Percentiles rank a stretch among this genome's conserved stretches.
These are phyloP conservation scores for Hirsutella thompsonii DNA, from an alignment of 2,329 filamentous ascomycete genomes.

Conservation along the genomic window DNA sequence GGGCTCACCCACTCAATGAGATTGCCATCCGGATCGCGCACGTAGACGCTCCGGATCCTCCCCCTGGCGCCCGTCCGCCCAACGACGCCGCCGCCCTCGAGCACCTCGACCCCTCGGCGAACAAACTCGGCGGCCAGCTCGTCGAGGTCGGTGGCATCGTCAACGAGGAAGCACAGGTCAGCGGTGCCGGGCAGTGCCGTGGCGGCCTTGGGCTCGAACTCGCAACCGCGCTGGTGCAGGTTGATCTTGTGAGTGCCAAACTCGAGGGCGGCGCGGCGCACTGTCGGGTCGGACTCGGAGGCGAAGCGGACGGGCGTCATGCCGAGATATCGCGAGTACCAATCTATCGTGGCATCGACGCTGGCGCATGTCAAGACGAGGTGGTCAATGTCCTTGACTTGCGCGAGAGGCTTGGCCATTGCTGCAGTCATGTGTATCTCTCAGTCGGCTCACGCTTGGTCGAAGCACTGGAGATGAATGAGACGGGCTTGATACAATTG, in stretches of 20 bases:
- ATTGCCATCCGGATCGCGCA: constrained; percentile 49
- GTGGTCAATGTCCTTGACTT: constrained; percentile 40
- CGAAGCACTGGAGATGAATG: too few species aligned
- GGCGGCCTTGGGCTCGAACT: constrained; percentile 46
- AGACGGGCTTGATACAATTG: too few species aligned
- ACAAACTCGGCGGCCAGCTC: constrained; percentile 20
- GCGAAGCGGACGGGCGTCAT: constrained; percentile 42
- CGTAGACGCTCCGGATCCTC: constrained; percentile 42
- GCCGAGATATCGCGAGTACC: constrained; percentile 42
- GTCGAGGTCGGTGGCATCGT: constrained; percentile 26
- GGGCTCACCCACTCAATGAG: constrained; percentile 37
- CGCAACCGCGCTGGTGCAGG: constrained; percentile 41
- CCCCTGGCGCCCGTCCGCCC: constrained; percentile 42
- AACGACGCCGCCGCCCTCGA: constrained; percentile 38
- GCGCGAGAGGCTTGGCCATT: constrained; percentile 15
- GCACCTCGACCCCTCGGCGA: constrained; percentile 30
- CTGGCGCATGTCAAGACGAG: constrained; percentile 44
- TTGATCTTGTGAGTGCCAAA: constrained; percentile 51
- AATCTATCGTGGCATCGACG: constrained; percentile 33
- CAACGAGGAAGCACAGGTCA: constrained; percentile 46
- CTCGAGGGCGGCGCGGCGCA: constrained; percentile 33
- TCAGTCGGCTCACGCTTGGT: too few species aligned
- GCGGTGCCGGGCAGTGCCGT: constrained; percentile 41
- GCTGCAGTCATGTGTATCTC: neutral
- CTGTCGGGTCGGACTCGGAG: constrained; percentile 21